Conservation (phyloP, 2,329 filamentous ascomycete genomes). For the Talaromyces sp. region DNA sequence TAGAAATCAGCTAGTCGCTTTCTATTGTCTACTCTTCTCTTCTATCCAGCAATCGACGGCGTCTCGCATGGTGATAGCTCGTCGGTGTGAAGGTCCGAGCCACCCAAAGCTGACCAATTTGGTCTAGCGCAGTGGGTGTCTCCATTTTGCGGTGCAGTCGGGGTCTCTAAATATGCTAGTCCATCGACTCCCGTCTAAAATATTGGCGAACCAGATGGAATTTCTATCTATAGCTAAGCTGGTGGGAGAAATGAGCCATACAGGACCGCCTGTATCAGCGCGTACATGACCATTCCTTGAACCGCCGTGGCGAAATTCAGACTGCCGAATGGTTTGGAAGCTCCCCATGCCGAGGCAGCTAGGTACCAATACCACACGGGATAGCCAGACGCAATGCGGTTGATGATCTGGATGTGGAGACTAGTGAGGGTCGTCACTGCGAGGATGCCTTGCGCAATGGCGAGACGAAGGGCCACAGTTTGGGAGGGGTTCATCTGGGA, state of each 20-base stretch:
- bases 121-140: slow-evolving; percentile 7
- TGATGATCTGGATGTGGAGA: slow-evolving; percentile 94
- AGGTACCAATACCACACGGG: slow-evolving; percentile 86
- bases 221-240: slow-evolving; percentile 44
- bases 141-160: neutral
- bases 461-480: slow-evolving; percentile 54
- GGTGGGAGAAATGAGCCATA: slow-evolving; percentile 91
- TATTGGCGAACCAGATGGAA: neutral
- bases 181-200: neutral
- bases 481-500: neutral
- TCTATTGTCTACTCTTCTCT: slow-evolving; percentile 1
- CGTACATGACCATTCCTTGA: slow-evolving; percentile 76
- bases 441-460: slow-evolving; percentile 68
- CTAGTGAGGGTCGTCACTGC: slow-evolving; percentile 68
- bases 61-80: neutral
- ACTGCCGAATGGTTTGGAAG: slow-evolving; percentile 16
- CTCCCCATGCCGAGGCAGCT: slow-evolving; percentile 44
- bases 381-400: slow-evolving; percentile 80
- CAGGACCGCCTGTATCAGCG: slow-evolving; percentile 72
- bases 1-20: neutral
- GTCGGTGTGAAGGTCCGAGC: slow-evolving; percentile 10
- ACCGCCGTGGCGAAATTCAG: slow-evolving; percentile 43
- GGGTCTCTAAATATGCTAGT: slow-evolving; percentile 1
- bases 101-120: slow-evolving; percentile 11
- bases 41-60: neutral